Base-by-base conservation (phyloP, 257 asterid species). In the Penstemon eatonii region DNA sequence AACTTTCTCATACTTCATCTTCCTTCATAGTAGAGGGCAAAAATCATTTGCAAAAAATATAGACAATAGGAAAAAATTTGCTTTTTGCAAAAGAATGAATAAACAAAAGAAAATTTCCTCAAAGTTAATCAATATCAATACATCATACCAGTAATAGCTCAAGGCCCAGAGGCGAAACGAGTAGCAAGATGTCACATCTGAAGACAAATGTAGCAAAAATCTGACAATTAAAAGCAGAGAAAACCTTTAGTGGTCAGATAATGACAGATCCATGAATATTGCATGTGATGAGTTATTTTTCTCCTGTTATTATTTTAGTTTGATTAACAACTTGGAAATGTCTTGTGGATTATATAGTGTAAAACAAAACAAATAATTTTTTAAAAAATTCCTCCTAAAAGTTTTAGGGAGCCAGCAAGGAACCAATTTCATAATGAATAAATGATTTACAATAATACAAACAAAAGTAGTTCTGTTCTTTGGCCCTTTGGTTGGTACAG, bases 141-240 rank as follows among this genome's bases (percentile, higher is more conserved):
- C 49, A 72, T 68, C 87, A 64, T 87, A 91, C 99, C 97, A 91
- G 85, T 78, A 91, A 70, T 57, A 94, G 87, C 83, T 83, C 85
- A 78, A 91, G 80, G 75, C 96, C 96, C 61, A 94, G 66, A 60
- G 99, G 97, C 59, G 88, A 66, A 73, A 83, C 71, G 68, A 94
- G 97, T 62, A 94, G 77, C 78, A 91, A 78, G 69, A 91, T 81
- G 81, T 94, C 99, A 50, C 99, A 94, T 89, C 97, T 87, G 86
- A 94, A 87, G 78, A 89, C 74, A 61, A 84, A 41, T 36, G 96
- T 90, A 46, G 96, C 96, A 76, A 83, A 84, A 76, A 89, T 81
- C 97, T 94, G 92, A 75, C 63, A 75, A 77, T 67, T 62, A 58
- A 78, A 81, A 76, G 71, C 38, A 75, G 68, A 73, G 69, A 59